A percentile compares a stretch with the other conserved stretches of the same genome.
phyloP scores from a whole-genome alignment of 768 basidiomycete species.

The Galerina sulciceps region DNA sequence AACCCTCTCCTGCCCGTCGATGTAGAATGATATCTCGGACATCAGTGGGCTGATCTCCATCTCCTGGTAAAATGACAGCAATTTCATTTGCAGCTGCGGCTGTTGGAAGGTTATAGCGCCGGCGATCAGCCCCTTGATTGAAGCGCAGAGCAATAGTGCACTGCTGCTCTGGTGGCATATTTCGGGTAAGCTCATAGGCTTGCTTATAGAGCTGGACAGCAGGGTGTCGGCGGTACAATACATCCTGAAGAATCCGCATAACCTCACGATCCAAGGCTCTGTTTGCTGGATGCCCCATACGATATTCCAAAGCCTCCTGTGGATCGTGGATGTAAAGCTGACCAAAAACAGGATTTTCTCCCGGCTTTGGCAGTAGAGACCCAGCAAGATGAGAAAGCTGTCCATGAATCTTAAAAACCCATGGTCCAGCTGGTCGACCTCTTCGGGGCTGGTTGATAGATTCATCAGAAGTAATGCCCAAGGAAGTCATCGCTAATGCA shows the following conservation, averaged over 20 bases:
- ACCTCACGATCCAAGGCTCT: not conserved
- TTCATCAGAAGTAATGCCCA: not conserved
- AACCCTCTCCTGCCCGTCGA: not conserved
- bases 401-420: constrained; percentile 19
- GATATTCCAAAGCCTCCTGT: constrained; percentile 2
- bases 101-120: constrained; percentile 48
- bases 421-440: constrained; percentile 5
- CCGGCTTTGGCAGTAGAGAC: constrained; percentile 3
- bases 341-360: constrained; percentile 10
- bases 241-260: constrained; percentile 14
- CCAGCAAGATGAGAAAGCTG: constrained; percentile 13
- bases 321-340: constrained; percentile 22
- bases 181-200: constrained; percentile 11
- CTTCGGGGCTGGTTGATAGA: not conserved
- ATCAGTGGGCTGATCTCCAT: constrained; percentile 28
- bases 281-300: constrained; percentile 1
- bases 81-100: constrained; percentile 4
- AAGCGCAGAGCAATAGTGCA: constrained; percentile 17
- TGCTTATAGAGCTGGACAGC: constrained; percentile 12
- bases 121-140: constrained; percentile 25
- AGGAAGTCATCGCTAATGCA: constrained; percentile 16
- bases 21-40: not conserved
- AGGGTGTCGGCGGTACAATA: constrained; percentile 9
- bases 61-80: constrained; percentile 39
- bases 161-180: not conserved